A percentile compares a stretch with the other conserved stretches of the same genome.
These are phyloP conservation scores for Leccinum subrobustum DNA, from an alignment of 1,284 basidiomycete species.

Conservation along the genomic window DNA sequence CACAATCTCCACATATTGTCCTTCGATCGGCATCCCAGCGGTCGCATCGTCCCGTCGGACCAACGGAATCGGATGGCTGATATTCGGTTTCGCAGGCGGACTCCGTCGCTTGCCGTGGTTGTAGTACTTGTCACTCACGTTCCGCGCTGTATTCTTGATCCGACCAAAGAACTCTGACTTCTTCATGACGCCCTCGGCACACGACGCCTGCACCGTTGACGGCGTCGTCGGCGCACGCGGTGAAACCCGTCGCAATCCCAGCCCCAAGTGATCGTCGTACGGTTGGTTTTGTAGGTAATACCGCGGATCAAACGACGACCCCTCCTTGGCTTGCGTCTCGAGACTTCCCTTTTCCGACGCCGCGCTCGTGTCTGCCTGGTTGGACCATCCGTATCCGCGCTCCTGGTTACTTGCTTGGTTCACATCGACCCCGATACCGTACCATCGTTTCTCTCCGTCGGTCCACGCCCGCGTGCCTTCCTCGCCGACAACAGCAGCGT, in stretches of 20 bases:
- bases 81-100: conserved; percentile 42
- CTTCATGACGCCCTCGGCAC: conserved; percentile 53
- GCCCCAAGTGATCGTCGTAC: conserved; percentile 41
- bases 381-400: conserved; percentile 33
- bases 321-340: conserved; percentile 24
- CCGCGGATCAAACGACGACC: conserved; percentile 30
- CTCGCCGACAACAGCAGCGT: conserved; percentile 57
- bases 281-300: conserved; percentile 24
- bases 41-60: conserved; percentile 17
- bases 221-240: conserved; percentile 25
- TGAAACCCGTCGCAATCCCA: conserved; percentile 48
- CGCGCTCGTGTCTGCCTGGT: conserved; percentile 31
- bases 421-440: conserved; percentile 50
- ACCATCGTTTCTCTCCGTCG: conserved; percentile 65
- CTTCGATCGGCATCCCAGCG: conserved; percentile 26
- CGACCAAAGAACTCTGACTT: conserved; percentile 65
- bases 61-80: conserved; percentile 52
- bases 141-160: conserved; percentile 59
- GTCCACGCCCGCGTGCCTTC: conserved; percentile 55
- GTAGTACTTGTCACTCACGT: conserved; percentile 59
- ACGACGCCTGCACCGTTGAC: conserved; percentile 28
- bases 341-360: conserved; percentile 30
- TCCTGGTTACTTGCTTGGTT: conserved; percentile 18
- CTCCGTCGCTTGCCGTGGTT: conserved; percentile 32
- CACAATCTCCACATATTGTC: conserved; percentile 32